Base-by-base conservation (phyloP, 805 yeast species). In the Nakazawaea siamensis region DNA sequence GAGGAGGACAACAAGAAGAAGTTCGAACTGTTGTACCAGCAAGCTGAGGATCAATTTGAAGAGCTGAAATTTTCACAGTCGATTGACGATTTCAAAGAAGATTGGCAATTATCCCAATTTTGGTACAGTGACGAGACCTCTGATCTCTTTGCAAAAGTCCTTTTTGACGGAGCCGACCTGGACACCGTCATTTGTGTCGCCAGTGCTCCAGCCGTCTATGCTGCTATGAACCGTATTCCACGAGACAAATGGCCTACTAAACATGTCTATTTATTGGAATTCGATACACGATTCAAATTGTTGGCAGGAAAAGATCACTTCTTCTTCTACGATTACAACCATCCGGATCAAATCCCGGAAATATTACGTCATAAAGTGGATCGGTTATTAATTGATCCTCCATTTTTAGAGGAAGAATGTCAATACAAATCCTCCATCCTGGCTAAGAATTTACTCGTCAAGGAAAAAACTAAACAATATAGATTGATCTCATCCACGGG, bases 21-120 rank as follows among this genome's bases (percentile, higher is more conserved):
- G 38, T 81, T 84, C 50, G 68, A 67, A 31, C 55, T 66, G 35
- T 51, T 85, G 34, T 66, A 64, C 43, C 51, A 64, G 35, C 58
- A 63, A 35, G 83, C 88, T 8, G 86, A 82, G 44, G 67, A 70
- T 21, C 59, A 60, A 5, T 73, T 63, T 44, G 68, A 64, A 25
- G 29, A 16, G 13, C 12, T 24, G 30, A 27, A 23, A 12, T 35
- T 10, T 34, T 51, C 10, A 38, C 24, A 15, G 14, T 29, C 55
- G 15, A 88, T 88, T 56, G 84, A 79, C 35, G 65, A 74, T 25
- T 87, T 87, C 55, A 67, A 81, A 50, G 96, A 87, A 56, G 95
- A 87, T 57, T 87, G 97, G 97, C 92, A 85, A 50, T 64, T 88
- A 25, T 85, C 95, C 1, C 97, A 87, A 55, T 87, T 87, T 58